Percentiles rank a stretch among this genome's conserved stretches.
Conservation (phyloP, 1,284 basidiomycete species). For the Thecaphora frezii region DNA sequence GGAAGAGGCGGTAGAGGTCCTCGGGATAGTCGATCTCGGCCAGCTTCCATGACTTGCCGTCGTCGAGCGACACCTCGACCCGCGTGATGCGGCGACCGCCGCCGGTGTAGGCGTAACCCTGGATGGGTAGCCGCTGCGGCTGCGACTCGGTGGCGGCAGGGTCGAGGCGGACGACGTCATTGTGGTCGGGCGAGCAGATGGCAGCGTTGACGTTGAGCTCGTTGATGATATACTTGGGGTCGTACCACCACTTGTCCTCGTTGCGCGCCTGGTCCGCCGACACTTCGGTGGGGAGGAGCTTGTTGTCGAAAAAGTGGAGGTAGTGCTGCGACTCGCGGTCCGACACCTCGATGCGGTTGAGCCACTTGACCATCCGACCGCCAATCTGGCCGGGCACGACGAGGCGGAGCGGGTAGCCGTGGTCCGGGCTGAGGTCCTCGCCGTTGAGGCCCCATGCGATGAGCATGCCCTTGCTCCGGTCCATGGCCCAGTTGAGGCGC, state of each 20-base stretch:
- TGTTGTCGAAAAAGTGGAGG: slow-evolving; percentile 65
- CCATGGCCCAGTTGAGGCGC: slow-evolving; percentile 64
- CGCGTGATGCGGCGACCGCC: slow-evolving; percentile 68
- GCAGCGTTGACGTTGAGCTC: slow-evolving; percentile 70
- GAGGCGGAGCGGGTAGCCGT: slow-evolving; percentile 69
- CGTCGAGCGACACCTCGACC: slow-evolving; percentile 69
- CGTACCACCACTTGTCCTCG: slow-evolving; percentile 69
- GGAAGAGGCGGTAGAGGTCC: slow-evolving; percentile 64
- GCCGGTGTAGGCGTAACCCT: slow-evolving; percentile 71
- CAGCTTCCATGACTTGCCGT: slow-evolving; percentile 66
- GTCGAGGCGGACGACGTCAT: slow-evolving; percentile 62
- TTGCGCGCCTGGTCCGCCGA: slow-evolving; percentile 66
- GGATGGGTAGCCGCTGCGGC: slow-evolving; percentile 37
- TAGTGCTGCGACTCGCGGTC: slow-evolving; percentile 65
- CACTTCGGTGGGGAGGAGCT: slow-evolving; percentile 67
- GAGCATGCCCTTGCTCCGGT: slow-evolving; percentile 66
- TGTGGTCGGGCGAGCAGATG: slow-evolving; percentile 67
- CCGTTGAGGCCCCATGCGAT: slow-evolving; percentile 69
- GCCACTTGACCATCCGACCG: slow-evolving; percentile 66
- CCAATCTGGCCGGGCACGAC: slow-evolving; percentile 71
- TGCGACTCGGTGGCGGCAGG: neutral
- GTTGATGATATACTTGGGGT: slow-evolving; percentile 64
- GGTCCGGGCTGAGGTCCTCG: slow-evolving; percentile 64
- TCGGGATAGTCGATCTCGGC: slow-evolving; percentile 66
- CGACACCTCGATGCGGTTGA: slow-evolving; percentile 67